A percentile compares a stretch with the other conserved stretches of the same genome.
Evolutionary conservation across 345 rosid genomes (phyloP).

Genomic region (Dipteronia sinensis): DNA sequence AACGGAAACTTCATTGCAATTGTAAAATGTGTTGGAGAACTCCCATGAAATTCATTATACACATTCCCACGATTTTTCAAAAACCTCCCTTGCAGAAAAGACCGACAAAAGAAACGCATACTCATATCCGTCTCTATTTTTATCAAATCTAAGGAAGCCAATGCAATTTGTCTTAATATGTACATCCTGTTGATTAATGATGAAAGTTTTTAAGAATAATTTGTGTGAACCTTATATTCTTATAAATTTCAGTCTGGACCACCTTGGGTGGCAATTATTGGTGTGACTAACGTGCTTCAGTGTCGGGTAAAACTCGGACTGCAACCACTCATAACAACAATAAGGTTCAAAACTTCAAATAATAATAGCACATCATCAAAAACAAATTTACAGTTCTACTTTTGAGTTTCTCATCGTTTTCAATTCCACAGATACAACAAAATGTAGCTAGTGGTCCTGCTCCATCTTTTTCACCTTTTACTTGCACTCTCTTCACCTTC

Average conservation of each 20-base stretch:
- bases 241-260: constrained; percentile 4
- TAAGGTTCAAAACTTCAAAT: constrained; percentile 2
- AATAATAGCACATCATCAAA: neutral
- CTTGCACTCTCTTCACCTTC: neutral
- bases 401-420: constrained; percentile 24
- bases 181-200: neutral
- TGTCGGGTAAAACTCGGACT: constrained; percentile 3
- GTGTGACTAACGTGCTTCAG: neutral
- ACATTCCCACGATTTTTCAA: no score
- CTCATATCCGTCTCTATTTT: neutral
- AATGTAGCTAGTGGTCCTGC: constrained; percentile 40
- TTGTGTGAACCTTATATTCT: neutral
- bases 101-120: neutral
- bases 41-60: no score
- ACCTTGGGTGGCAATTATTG: neutral
- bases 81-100: no score
- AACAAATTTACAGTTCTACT: constrained; percentile 10
- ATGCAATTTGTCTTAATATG: neutral
- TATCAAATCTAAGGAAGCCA: neutral
- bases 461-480: constrained; percentile 22
- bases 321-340: neutral
- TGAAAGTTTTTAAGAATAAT: neutral
- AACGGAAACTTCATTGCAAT: neutral
- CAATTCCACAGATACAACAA: constrained; percentile 18
- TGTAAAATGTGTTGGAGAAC: no score